These are phyloP conservation scores for Cercospora sojina DNA, from an alignment of 2,329 filamentous ascomycete genomes.

Conservation along the genomic window DNA sequence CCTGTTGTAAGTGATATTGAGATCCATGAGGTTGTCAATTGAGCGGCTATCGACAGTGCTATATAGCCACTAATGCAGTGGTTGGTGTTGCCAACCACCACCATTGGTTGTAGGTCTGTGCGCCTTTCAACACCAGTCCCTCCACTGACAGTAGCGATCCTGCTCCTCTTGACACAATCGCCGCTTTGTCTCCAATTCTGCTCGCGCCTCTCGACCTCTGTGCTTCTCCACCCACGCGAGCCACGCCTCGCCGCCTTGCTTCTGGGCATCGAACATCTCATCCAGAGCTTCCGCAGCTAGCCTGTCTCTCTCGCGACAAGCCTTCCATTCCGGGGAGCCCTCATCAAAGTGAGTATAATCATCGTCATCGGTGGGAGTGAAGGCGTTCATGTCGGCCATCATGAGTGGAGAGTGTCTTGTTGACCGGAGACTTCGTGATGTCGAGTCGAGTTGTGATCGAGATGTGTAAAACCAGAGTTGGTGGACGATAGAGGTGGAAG, in stretches of 20 bases:
- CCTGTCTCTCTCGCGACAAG: not conserved
- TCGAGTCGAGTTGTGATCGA: not conserved
- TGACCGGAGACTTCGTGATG: not conserved
- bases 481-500: not conserved
- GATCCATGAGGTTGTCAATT: too few relatives aligned
- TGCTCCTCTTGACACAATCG: not conserved
- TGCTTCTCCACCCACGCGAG: not conserved
- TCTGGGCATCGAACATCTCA: not conserved
- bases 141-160: not conserved
- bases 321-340: not conserved
- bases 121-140: too few relatives aligned
- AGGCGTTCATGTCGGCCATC: not conserved
- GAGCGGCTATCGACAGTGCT: too few relatives aligned
- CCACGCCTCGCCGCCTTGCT: not conserved
- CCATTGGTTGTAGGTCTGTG: too few relatives aligned
- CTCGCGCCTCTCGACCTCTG: not conserved
- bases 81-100: too few relatives aligned
- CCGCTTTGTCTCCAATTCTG: not conserved
- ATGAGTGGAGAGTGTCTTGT: not conserved
- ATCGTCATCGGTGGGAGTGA: not conserved
- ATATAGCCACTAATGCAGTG: too few relatives aligned
- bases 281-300: not conserved
- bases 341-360: not conserved
- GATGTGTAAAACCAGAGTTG: not conserved
- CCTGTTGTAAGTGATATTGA: too few relatives aligned